These are phyloP conservation scores for Vitis vinifera DNA, from an alignment of 164 flowering plant genomes.

Conservation along the genomic window ASM3070453v1 NC_081810.1:931001-931500, in stretches of 20 bases:
- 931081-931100: constrained; percentile 36
- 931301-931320: constrained; percentile 40
- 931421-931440: too few relatives aligned
- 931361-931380: too few relatives aligned
- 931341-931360: too few relatives aligned
- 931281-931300: constrained; percentile 33
- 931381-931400: too few relatives aligned
- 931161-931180: constrained; percentile 26
- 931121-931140: constrained; percentile 42
- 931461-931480: too few relatives aligned
- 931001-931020: constrained; percentile 33
- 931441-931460: too few relatives aligned
- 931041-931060: constrained; percentile 33
- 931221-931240: constrained; percentile 29
- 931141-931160: constrained; percentile 31
- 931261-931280: constrained; percentile 28
- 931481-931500: too few relatives aligned
- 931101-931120: constrained; percentile 23
- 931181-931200: constrained; percentile 46
- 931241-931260: constrained; percentile 31
- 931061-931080: constrained; percentile 33
- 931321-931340: not conserved
- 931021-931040: constrained; percentile 36
- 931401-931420: too few relatives aligned
- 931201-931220: constrained; percentile 31